A percentile compares a stretch with the other conserved stretches of the same genome.
Conservation (phyloP, 441 rosid species). For the Sinapis alba region DNA sequence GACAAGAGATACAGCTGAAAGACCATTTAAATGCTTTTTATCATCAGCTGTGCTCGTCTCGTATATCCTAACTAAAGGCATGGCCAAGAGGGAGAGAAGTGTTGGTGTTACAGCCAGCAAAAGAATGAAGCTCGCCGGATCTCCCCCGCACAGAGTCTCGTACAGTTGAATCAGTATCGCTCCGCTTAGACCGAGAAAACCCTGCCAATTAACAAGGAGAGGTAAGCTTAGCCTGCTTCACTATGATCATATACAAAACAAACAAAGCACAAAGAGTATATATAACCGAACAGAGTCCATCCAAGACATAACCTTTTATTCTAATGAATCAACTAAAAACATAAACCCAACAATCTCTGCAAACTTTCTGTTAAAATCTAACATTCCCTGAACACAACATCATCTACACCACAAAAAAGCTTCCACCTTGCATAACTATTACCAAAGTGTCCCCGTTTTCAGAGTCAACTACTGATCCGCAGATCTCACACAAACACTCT, state of each 20-base stretch:
- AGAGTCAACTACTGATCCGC: slow-evolving; percentile 26
- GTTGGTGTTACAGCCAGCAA: slow-evolving; percentile 59
- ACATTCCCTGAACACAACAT: background rate
- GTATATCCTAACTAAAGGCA: slow-evolving; percentile 67
- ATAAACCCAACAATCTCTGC: slow-evolving; percentile 31
- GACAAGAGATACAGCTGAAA: slow-evolving; percentile 56
- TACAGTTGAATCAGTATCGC: slow-evolving; percentile 72
- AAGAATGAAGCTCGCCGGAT: slow-evolving; percentile 59
- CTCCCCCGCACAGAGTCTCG: slow-evolving; percentile 55
- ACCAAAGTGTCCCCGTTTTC: background rate
- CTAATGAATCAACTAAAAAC: slow-evolving; percentile 48
- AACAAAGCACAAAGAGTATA: background rate
- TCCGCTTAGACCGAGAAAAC: slow-evolving; percentile 74
- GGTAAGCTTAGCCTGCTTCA: slow-evolving; percentile 10
- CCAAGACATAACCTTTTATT: background rate
- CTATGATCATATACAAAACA: background rate
- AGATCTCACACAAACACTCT: slow-evolving; percentile 35
- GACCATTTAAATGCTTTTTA: slow-evolving; percentile 58
- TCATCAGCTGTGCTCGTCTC: slow-evolving; percentile 42
- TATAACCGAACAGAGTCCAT: background rate
- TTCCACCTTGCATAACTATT: background rate
- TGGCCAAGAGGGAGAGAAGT: slow-evolving; percentile 49
- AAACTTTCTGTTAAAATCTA: too few relatives aligned
- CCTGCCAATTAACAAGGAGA: slow-evolving; percentile 41
- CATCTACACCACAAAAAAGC: background rate